Conservation (phyloP, 2,329 filamentous ascomycete species). For the Colletotrichum lupini region DNA sequence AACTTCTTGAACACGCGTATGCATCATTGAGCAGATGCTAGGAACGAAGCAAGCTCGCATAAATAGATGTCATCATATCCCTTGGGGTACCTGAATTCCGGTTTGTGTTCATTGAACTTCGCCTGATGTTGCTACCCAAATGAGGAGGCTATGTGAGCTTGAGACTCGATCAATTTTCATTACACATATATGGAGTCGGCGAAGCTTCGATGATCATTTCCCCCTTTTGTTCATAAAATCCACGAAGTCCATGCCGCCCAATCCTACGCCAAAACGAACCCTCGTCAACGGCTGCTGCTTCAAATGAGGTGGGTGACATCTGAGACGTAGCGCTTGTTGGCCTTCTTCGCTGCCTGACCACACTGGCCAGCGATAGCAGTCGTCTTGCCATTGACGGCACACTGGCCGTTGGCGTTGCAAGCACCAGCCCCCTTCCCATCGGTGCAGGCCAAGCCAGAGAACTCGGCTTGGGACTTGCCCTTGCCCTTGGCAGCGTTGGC, state of each 20-base stretch:
- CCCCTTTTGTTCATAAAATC: not conserved
- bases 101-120: not conserved
- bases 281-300: not conserved
- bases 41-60: too few species aligned
- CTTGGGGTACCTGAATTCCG: too few species aligned
- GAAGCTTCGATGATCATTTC: not conserved
- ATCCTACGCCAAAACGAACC: not conserved
- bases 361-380: constrained; percentile 28
- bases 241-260: not conserved
- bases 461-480: constrained; percentile 17
- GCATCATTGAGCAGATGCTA: too few species aligned
- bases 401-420: constrained; percentile 23
- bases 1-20: too few species aligned
- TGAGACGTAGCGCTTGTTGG: constrained; percentile 8
- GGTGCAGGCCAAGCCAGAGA: constrained; percentile 26
- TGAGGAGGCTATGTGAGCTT: not conserved
- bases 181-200: not conserved
- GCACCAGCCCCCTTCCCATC: constrained; percentile 29
- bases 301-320: not conserved
- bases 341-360: constrained; percentile 16
- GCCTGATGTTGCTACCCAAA: not conserved
- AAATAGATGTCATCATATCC: too few species aligned
- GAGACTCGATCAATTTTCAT: not conserved
- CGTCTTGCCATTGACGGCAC: constrained; percentile 31
- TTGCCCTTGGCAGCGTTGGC: not conserved